Base-by-base conservation (phyloP, 495 filamentous ascomycete genomes). In the Aspergillus saccharolyticus region DNA sequence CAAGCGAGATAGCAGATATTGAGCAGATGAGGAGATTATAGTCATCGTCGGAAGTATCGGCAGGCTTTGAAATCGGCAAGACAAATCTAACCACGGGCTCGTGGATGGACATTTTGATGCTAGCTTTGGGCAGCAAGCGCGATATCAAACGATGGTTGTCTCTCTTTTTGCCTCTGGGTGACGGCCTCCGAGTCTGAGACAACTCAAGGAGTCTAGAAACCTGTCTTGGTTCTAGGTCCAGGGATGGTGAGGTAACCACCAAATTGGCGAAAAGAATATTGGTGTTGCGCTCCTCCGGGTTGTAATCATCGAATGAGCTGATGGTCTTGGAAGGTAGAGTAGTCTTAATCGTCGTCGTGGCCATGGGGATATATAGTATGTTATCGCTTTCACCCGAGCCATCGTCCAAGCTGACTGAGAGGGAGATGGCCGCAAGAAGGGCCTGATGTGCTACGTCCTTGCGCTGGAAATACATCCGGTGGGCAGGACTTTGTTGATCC, bases 391-490 rank as follows among this genome's bases (percentile, higher is more conserved):
- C 89, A 10, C 88, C 88, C 16, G 85, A 80, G 22, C 90, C 89
- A 71, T 97, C 90, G 64, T 96, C 91, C 45, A 99, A 77, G 56
- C 90, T 94, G 55, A 97, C 80, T 2, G 92, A 92, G 39, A 97
- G 86, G 5, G 94, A 95, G 19, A 97, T 87, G 5, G 90, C 94
- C 17, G 94, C 91, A 25, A 95, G 79, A 44, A 99, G 80, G 20
- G 94, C 94, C 77, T 99, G 92, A 67, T 99, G 94, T 18, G 94
- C 94, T 60, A 97, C 83, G 63, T 97, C 95, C 53, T 88, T 85
- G 12, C 88, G 85, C 15, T 91, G 91, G 70, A 99, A 99, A 74
- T 99, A 99, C 94, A 99, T 99, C 53, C 92, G 87, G 80, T 99
- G 94, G 3, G 91, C 93, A 0, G 94, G 91, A 42, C 90, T 96